phyloP scores from a whole-genome alignment of 176 grass and related monocot species.

The Pharus latifolius region DNA sequence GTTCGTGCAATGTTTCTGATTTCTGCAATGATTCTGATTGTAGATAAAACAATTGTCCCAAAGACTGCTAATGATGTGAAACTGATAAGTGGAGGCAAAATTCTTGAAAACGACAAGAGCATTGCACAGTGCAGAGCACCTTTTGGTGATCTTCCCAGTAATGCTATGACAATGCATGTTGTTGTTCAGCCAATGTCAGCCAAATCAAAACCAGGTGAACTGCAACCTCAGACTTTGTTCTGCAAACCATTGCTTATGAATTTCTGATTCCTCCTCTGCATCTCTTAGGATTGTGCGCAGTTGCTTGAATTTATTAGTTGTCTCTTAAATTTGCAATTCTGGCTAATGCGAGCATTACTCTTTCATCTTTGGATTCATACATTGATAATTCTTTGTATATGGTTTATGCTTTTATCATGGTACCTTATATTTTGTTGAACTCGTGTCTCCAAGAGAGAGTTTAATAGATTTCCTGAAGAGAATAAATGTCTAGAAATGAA shows the following conservation, averaged over 20 bases:
- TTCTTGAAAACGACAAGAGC: constrained; percentile 68
- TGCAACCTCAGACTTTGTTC: neutral
- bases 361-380: neutral
- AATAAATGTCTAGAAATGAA: neutral
- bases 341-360: neutral
- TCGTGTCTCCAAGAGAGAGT: neutral
- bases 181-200: constrained; percentile 57
- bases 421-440: neutral
- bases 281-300: neutral
- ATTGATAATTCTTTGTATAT: neutral
- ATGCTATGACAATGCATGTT: constrained; percentile 62
- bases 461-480: neutral
- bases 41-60: constrained; percentile 63
- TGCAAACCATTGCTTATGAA: neutral
- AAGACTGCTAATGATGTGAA: constrained; percentile 66
- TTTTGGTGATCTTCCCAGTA: constrained; percentile 57
- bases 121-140: constrained; percentile 57
- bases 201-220: constrained; percentile 58
- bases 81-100: constrained; percentile 60
- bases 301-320: neutral
- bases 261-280: neutral
- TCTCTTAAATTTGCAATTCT: constrained; percentile 8
- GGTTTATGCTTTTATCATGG: neutral
- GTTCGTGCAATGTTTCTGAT: neutral
- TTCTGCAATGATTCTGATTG: constrained; percentile 5